phyloP scores from a whole-genome alignment of 805 yeast species.

The Vanderwaltozyma verrucispora region DNA sequence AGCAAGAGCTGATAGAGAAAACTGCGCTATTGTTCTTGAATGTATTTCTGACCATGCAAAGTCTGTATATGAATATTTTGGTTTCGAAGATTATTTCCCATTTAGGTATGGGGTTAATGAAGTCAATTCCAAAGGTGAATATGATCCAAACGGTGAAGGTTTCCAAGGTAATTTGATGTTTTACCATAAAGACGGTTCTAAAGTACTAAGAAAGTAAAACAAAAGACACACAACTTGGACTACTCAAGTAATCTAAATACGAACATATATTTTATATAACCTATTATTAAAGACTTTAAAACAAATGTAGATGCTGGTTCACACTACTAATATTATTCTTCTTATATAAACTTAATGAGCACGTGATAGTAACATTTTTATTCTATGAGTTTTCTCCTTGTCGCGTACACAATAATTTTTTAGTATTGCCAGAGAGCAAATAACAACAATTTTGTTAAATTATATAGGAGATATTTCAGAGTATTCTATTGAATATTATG shows the following conservation, averaged over 20 bases:
- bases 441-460: background rate
- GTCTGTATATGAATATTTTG: constrained; percentile 28
- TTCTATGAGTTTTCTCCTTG: too few species aligned
- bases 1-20: constrained; percentile 21
- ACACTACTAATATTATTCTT: too few species aligned
- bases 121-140: constrained; percentile 20
- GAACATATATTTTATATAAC: too few species aligned
- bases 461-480: background rate
- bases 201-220: constrained; percentile 3
- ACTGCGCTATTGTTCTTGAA: constrained; percentile 27
- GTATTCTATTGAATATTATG: too few species aligned
- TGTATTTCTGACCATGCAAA: constrained; percentile 27
- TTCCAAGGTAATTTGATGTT: constrained; percentile 26
- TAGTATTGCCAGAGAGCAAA: too few species aligned
- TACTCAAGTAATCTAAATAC: too few species aligned
- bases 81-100: constrained; percentile 21
- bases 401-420: too few species aligned
- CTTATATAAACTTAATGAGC: too few species aligned
- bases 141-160: constrained; percentile 25
- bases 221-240: too few species aligned
- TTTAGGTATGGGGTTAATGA: constrained; percentile 26
- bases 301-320: too few species aligned
- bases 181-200: constrained; percentile 21
- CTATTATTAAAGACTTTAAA: too few species aligned
- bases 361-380: too few species aligned